These are phyloP conservation scores for Phaeosphaeriaceae sp. DNA, from an alignment of 2,329 filamentous ascomycete genomes.

Conservation along the genomic window DNA sequence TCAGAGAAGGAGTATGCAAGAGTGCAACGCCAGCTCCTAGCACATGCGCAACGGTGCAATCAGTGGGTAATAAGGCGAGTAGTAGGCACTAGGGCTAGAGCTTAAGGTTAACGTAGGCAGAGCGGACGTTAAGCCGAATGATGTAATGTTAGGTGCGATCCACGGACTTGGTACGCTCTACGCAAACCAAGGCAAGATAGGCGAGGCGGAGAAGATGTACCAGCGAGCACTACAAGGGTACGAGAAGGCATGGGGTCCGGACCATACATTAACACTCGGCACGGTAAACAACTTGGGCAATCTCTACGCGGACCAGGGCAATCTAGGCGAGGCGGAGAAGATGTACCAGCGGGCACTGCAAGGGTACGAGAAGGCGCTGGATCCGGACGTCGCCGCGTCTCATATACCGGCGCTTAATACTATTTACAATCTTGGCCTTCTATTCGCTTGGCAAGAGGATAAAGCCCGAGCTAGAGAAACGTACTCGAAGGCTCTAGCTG, in stretches of 20 bases:
- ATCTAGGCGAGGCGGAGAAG: too few species aligned
- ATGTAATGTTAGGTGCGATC: constrained; percentile 16
- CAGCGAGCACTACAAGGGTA: too few species aligned
- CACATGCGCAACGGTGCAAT: constrained; percentile 17
- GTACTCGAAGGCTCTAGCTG: constrained; percentile 2
- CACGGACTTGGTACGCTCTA: too few species aligned
- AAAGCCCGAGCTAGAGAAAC: constrained; percentile 2
- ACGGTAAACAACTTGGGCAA: too few species aligned
- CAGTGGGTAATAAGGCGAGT: constrained; percentile 5
- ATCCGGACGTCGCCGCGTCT: too few species aligned
- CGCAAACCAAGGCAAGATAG: too few species aligned
- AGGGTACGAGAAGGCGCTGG: too few species aligned
- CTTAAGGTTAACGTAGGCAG: constrained; percentile 1
- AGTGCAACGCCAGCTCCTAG: constrained; percentile 26
- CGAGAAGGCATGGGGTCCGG: too few species aligned
- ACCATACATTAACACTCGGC: too few species aligned
- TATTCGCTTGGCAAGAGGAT: constrained; percentile 19
- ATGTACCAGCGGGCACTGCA: too few species aligned
- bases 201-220: too few species aligned
- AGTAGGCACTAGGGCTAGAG: constrained; percentile 2
- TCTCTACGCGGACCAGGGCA: too few species aligned
- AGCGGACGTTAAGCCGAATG: constrained; percentile 3
- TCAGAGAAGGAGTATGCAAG: constrained; percentile 9
- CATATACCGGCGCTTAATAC: constrained; percentile 21
- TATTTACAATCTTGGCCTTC: constrained; percentile 24